Evolutionary conservation across 768 basidiomycete genomes (phyloP), one percentile per base, ranked within the genome.

Genomic region (Tylopilus subfusipes): DNA sequence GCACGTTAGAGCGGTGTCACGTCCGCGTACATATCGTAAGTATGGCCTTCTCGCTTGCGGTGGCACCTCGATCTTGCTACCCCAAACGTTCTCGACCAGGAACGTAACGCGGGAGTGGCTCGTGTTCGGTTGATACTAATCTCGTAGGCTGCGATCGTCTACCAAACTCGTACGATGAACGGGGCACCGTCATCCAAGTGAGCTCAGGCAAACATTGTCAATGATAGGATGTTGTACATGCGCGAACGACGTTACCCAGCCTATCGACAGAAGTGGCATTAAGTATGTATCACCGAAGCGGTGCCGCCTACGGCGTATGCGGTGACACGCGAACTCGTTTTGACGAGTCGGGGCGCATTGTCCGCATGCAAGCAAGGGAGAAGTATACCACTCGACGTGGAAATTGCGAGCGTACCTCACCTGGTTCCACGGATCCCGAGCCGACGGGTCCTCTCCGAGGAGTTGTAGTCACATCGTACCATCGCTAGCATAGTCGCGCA

Each of bases 371-470:
- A 34, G 25, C 34, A 12, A 21, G n/a, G 18, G 18, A 39, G 38
- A 39, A 39, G 33, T 14, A 34, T 14, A 18, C 34, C 6, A 36
- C 18, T 34, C 10, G 33, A 34, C 13, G n/a, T n/a, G n/a, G 34
- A 16, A 31, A 44, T 42, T 52, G 47, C 50, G 54, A 27, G 29
- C 43, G 18, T 33, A 25, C 25, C 59, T 52, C 50, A 36, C 29
- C 14, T 9, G 27, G 12, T 31, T 39, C 34, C 50, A 44, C 25
- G 50, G 49, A 50, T 24, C 52, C 18, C 43, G n/a, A n/a, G n/a
- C n/a, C n/a, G 12, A 29, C 14, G 40, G 36, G 11, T n/a, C 5
- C 46, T 22, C 21, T 56, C 59, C 59, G 54, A 56, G 59, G 50
- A 62, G 38, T 49, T 57, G 25, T n/a, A 8, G 36, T 8, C 2